Base-by-base conservation (phyloP, 495 filamentous ascomycete species). In the Penicillium ochrochloron region DNA sequence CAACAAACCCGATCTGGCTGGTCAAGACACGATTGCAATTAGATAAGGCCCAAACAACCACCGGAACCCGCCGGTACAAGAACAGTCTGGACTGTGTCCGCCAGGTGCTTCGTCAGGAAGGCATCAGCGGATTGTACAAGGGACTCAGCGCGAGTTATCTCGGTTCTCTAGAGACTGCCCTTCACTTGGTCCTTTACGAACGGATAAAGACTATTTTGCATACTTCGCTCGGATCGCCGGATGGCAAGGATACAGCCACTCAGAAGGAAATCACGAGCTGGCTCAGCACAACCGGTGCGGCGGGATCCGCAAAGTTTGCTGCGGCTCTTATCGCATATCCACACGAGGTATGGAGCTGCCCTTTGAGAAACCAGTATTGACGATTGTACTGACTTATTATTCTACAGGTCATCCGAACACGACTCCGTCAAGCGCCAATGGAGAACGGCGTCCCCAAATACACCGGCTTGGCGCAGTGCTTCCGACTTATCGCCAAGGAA, bases 1-100 rank as follows among this genome's bases (percentile, higher is more conserved):
- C 89, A 19, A 97, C 93, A 19, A 96, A 96, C 75, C 93, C 93
- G 3, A 96, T 97, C 63, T 97, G 93, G 93, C 82, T 97, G 52
- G 85, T 97, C 59, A 97, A 97, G 80, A 97, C 93, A 27, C 84
- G 93, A 46, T 67, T 97, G 61, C 93, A 97, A 79, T 87, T 97
- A 10, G 93, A 97, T 72, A 91, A 89, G 74, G 87, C 86, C 53
- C 81, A 83, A 10, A 84, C 80, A 65, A 72, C 84, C 69, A 73
- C 78, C 10, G 84, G 84, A n/a, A 76, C 77, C 25, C 84, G 92
- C 8, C 86, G 84, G 65, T 97, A 97, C 77, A 88, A 87, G 71
- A 94, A 93, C 75, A 91, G 89, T 64, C 80, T 87, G 67, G 92
- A 97, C 74, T 97, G 93, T 72, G 84, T 90, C 50, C 80, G 83